phyloP scores from a whole-genome alignment of 192 early-diverging fungal species.

The Jimgerdemannia flammicorona region DNA sequence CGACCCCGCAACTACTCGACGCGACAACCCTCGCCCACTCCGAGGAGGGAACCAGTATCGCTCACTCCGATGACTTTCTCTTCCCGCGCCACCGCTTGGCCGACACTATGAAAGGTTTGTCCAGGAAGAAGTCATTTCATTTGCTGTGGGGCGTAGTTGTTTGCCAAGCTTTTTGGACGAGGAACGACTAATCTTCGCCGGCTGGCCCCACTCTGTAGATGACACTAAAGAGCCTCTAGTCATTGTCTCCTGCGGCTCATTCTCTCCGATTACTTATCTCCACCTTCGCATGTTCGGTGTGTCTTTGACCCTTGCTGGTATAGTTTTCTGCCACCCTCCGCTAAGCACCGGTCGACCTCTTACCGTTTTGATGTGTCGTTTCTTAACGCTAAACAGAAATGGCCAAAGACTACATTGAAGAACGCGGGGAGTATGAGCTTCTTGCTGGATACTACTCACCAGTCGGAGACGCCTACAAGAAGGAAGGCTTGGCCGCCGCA shows the following conservation, averaged over 20 bases:
- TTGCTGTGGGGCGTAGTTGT: too few species aligned
- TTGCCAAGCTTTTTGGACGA: too few species aligned
- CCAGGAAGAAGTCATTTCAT: too few species aligned
- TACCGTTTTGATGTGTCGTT: background rate
- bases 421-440: constrained; percentile 76
- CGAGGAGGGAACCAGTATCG: too few species aligned
- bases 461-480: constrained; percentile 91
- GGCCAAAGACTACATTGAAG: constrained; percentile 84
- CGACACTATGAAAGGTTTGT: background rate
- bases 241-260: constrained; percentile 95
- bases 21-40: too few species aligned
- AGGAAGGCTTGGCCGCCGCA: constrained; percentile 85
- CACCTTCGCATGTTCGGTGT: constrained; percentile 99
- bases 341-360: background rate
- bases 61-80: background rate
- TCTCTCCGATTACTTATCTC: constrained; percentile 94
- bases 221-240: constrained; percentile 78
- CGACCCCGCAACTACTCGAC: too few species aligned
- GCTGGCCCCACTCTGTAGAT: constrained; percentile 27
- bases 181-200: background rate
- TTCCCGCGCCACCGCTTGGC: background rate
- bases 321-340: background rate
- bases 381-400: constrained; percentile 59
- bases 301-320: constrained; percentile 8
- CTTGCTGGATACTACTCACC: constrained; percentile 97